These are phyloP conservation scores for Suillus brevipes DNA, from an alignment of 768 basidiomycete genomes.

Conservation along the genomic window DNA sequence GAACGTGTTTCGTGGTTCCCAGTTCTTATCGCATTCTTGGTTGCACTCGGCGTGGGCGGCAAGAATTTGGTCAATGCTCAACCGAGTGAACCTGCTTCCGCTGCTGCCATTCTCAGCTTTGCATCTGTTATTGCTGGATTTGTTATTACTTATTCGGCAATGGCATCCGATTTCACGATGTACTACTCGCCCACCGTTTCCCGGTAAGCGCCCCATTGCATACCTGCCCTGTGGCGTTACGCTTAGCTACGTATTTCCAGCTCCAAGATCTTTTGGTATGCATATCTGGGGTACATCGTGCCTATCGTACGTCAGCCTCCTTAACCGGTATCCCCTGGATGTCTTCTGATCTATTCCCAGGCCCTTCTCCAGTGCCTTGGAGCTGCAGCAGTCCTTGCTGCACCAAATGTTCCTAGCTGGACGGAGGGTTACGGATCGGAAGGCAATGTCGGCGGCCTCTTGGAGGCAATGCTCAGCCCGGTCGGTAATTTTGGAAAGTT, in stretches of 20 bases:
- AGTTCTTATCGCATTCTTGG: constrained; percentile 67
- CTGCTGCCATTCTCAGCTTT: constrained; percentile 58
- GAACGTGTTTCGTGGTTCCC: constrained; percentile 79
- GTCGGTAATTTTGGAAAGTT: constrained; percentile 68
- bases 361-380: constrained; percentile 56
- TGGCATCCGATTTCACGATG: constrained; percentile 74
- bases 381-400: constrained; percentile 62
- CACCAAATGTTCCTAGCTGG: constrained; percentile 58
- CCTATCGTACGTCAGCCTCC: constrained; percentile 53
- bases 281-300: constrained; percentile 63
- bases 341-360: constrained; percentile 16
- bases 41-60: constrained; percentile 72
- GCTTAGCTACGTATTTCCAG: constrained; percentile 32
- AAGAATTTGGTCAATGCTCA: constrained; percentile 57
- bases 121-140: constrained; percentile 74
- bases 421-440: constrained; percentile 49
- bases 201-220: constrained; percentile 41
- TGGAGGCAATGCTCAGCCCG: constrained; percentile 62
- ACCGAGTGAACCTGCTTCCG: constrained; percentile 53
- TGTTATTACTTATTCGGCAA: constrained; percentile 57
- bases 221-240: not conserved
- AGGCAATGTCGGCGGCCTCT: constrained; percentile 62
- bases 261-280: constrained; percentile 60
- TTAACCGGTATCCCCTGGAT: constrained; percentile 4
- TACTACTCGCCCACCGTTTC: constrained; percentile 63